These are phyloP conservation scores for Cutaneotrichosporon dermatis DNA, from an alignment of 1,284 basidiomycete genomes.

Conservation along the genomic window DNA sequence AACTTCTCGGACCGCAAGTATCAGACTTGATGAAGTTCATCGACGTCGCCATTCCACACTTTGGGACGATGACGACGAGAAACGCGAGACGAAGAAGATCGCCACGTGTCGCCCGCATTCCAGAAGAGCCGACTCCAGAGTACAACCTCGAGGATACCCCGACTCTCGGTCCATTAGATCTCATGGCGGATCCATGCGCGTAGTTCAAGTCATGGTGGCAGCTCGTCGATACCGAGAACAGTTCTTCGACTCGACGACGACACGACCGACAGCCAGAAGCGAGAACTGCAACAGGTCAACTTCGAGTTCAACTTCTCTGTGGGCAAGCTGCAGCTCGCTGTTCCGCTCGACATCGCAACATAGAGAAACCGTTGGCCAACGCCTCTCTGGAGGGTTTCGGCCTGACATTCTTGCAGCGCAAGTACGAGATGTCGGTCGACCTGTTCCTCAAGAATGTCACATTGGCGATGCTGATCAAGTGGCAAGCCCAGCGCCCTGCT, in stretches of 20 bases:
- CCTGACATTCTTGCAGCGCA: conserved; percentile 66
- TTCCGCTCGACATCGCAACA: conserved; percentile 56
- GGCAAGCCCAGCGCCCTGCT: conserved; percentile 60
- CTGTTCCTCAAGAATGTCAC: conserved; percentile 67
- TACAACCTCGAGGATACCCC: conserved; percentile 61
- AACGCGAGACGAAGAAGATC: conserved; percentile 4
- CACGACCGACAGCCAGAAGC: conserved; percentile 48
- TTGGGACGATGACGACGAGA: conserved; percentile 55
- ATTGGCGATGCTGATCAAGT: conserved; percentile 56
- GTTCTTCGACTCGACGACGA: conserved; percentile 75
- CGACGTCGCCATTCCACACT: conserved; percentile 83
- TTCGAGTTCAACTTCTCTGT: conserved; percentile 90
- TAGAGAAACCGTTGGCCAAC: conserved; percentile 60
- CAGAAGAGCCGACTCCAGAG: conserved; percentile 53
- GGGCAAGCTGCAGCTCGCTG: conserved; percentile 76
- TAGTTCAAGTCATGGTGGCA: conserved; percentile 25
- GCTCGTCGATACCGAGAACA: conserved; percentile 50
- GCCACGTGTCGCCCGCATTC: conserved; percentile 47
- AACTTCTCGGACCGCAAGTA: conserved; percentile 97
- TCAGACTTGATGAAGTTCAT: conserved; percentile 89
- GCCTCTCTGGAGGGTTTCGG: conserved; percentile 77
- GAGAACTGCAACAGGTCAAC: conserved; percentile 69
- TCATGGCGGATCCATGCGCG: conserved; percentile 40
- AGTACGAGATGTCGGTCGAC: conserved; percentile 84
- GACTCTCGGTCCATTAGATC: conserved; percentile 44